phyloP scores from a whole-genome alignment of 148 eudicot genomes.

The Hydrangea macrophylla region DNA sequence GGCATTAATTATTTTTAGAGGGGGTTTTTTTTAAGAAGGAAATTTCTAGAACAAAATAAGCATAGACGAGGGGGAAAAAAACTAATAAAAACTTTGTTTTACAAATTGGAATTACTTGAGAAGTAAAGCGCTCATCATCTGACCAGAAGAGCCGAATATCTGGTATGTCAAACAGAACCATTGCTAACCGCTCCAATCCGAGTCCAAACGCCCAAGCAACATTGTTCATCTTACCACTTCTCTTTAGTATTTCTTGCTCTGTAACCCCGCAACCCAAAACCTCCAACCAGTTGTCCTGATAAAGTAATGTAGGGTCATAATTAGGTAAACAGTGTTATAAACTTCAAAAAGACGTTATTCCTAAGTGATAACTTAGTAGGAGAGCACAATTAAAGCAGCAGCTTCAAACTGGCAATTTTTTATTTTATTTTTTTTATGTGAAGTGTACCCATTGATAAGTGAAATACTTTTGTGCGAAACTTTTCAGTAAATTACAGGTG shows the following conservation, averaged over 20 bases:
- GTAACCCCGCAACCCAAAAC: constrained; percentile 98
- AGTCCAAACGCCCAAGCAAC: constrained; percentile 99
- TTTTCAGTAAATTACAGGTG: neutral
- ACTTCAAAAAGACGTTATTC: neutral
- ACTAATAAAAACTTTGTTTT: neutral
- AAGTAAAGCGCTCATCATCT: constrained; percentile 79
- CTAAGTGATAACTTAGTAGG: neutral
- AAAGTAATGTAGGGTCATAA: constrained; percentile 14
- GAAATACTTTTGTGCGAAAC: neutral
- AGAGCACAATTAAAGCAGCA: neutral
- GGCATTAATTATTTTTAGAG: neutral
- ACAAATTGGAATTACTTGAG: constrained; percentile 53
- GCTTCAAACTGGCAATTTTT: neutral
- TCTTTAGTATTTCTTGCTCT: constrained; percentile 87
- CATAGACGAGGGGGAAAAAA: neutral
- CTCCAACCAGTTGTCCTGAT: constrained; percentile 95
- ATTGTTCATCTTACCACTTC: constrained; percentile 60
- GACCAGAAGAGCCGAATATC: constrained; percentile 98
- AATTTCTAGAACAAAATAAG: neutral
- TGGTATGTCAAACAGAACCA: constrained; percentile 93
- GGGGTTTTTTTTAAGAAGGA: neutral
- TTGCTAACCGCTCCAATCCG: constrained; percentile 94
- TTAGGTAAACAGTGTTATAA: neutral
- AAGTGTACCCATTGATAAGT: neutral
- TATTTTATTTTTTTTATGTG: too few species aligned